phyloP scores from a whole-genome alignment of 768 basidiomycete genomes.

The Amanita thiersii region DNA sequence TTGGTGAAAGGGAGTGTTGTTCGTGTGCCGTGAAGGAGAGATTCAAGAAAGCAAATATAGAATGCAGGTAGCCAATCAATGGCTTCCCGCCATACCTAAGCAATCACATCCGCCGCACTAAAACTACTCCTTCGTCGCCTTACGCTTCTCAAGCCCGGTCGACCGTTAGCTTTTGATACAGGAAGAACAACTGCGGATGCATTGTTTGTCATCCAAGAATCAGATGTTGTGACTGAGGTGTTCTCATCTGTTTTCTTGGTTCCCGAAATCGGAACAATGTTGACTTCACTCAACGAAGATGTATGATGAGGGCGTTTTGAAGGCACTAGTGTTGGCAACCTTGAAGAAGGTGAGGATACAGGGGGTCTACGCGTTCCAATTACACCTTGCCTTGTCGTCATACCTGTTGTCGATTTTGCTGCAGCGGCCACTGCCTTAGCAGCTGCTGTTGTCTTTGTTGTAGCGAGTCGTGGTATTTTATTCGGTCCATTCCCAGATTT shows the following conservation, averaged over 20 bases:
- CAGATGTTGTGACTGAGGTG: conserved; percentile 23
- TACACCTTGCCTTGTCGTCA: conserved; percentile 9
- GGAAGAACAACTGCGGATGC: conserved; percentile 63
- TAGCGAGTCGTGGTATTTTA: conserved; percentile 61
- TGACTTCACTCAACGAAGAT: conserved; percentile 43
- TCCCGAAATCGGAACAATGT: conserved; percentile 22
- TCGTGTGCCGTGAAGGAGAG: conserved; percentile 7
- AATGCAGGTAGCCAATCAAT: neutral
- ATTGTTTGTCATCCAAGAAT: conserved; percentile 76
- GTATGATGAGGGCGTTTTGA: conserved; percentile 45
- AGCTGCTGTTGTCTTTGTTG: conserved; percentile 41
- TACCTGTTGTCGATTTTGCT: conserved; percentile 22
- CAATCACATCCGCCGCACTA: conserved; percentile 79
- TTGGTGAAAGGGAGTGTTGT: neutral
- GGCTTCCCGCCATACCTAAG: conserved; percentile 26
- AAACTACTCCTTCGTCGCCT: conserved; percentile 81
- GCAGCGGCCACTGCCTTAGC: conserved; percentile 34
- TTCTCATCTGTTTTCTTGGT: conserved; percentile 1
- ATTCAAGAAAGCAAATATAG: conserved; percentile 5
- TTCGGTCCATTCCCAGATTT: conserved; percentile 48
- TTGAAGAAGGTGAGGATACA: conserved; percentile 67
- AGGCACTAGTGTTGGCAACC: conserved; percentile 63
- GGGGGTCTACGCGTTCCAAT: conserved; percentile 23
- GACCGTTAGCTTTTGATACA: conserved; percentile 53
- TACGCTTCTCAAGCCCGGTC: conserved; percentile 67